Conservation (phyloP, 257 asterid species). For the Rubia yunnanensis region DNA sequence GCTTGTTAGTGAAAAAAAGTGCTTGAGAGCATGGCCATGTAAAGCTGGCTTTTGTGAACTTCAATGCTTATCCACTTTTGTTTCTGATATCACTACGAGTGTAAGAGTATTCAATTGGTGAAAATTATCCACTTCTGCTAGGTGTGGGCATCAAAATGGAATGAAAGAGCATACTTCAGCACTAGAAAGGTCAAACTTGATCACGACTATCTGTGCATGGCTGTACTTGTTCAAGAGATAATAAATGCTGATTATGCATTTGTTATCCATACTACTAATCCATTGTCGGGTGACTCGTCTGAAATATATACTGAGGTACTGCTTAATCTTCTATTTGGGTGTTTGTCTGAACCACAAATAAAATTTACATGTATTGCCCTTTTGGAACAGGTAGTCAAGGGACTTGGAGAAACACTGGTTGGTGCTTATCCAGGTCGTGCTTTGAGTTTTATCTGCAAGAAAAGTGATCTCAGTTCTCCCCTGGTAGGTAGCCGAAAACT, state of each 20-base stretch:
- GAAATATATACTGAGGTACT: constrained; percentile 95
- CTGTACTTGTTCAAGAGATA: constrained; percentile 97
- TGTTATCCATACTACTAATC: constrained; percentile 97
- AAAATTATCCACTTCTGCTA: constrained; percentile 16
- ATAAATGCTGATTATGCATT: constrained; percentile 97
- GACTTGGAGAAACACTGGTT: constrained; percentile 97
- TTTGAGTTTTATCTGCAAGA: constrained; percentile 89
- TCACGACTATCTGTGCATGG: constrained; percentile 95
- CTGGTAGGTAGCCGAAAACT: constrained; percentile 31
- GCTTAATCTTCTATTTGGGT: constrained; percentile 5
- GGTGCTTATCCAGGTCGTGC: constrained; percentile 99
- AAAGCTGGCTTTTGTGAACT: background rate
- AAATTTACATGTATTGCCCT: constrained; percentile 1
- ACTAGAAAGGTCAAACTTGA: constrained; percentile 90
- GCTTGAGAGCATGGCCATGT: background rate
- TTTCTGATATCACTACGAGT: background rate
- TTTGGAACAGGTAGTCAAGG: constrained; percentile 79
- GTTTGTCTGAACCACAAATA: background rate
- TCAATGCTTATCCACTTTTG: background rate
- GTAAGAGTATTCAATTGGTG: constrained; percentile 1
- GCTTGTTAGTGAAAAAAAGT: background rate
- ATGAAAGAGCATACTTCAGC: constrained; percentile 98
- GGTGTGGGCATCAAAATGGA: constrained; percentile 99
- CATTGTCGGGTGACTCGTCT: constrained; percentile 84
- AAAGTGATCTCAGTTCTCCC: constrained; percentile 68